Evolutionary conservation across 306 rosid species (phyloP).

Genomic region (Ochetophila trinervis): DNA sequence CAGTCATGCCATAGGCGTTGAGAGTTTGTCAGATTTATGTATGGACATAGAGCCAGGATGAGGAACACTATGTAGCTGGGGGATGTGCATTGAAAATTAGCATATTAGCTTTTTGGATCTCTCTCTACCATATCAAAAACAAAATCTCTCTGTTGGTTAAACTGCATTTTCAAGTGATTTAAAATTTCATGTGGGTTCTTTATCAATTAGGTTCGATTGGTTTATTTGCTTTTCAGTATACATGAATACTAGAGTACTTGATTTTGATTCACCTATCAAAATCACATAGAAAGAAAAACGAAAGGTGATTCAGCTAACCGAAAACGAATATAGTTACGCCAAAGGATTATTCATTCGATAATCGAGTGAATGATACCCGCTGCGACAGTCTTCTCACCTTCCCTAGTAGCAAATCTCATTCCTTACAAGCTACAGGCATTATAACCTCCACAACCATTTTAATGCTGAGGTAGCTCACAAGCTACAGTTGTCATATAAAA

Average conservation of each 20-base stretch:
- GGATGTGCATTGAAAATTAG: background rate
- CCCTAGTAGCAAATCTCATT: conserved; percentile 40
- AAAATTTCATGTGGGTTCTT: too few relatives aligned
- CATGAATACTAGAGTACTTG: too few relatives aligned
- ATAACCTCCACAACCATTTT: conserved; percentile 37
- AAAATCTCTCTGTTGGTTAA: background rate
- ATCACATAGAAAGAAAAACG: background rate
- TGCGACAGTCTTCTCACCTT: conserved; percentile 37
- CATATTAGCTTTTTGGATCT: background rate
- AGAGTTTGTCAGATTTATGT: background rate
- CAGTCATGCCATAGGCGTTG: conserved; percentile 62
- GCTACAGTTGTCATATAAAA: conserved; percentile 28
- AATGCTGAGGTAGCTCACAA: conserved; percentile 25
- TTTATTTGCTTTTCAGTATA: too few relatives aligned
- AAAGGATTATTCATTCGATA: conserved; percentile 11
- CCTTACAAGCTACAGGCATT: conserved; percentile 36
- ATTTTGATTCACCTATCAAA: too few relatives aligned
- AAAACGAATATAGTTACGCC: background rate
- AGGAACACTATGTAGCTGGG: background rate
- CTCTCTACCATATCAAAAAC: background rate
- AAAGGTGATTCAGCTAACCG: background rate
- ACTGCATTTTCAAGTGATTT: background rate
- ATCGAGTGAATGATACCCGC: conserved; percentile 37
- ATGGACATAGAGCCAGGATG: background rate
- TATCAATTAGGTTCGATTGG: too few relatives aligned